phyloP scores from a whole-genome alignment of 2,329 filamentous ascomycete species.

The Cladosporium cucumerinum region DNA sequence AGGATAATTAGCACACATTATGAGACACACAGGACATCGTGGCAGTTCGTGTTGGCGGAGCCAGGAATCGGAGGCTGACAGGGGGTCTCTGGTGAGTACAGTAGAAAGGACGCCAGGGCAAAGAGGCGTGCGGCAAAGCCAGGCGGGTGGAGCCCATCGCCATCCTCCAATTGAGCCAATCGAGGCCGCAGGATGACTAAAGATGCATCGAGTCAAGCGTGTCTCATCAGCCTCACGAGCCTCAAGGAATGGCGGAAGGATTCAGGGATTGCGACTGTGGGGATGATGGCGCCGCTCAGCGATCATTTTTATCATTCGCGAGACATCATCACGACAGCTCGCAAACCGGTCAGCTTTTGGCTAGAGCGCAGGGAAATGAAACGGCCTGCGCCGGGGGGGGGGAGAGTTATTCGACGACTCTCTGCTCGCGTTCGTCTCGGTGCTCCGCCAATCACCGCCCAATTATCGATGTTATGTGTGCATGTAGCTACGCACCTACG shows the following conservation, averaged over 20 bases:
- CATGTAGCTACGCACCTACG: background rate
- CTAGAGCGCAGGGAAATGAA: background rate
- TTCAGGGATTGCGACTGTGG: background rate
- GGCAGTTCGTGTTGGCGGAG: conserved; percentile 3
- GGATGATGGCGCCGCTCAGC: conserved; percentile 1
- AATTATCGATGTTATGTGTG: background rate
- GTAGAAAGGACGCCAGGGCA: background rate
- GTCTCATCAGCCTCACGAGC: background rate
- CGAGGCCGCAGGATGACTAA: conserved; percentile 15
- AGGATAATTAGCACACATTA: background rate
- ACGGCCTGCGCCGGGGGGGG: background rate
- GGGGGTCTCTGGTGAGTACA: background rate
- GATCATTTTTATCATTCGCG: background rate
- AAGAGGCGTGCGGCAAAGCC: conserved; percentile 6
- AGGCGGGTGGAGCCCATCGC: conserved; percentile 6
- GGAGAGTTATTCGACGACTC: background rate
- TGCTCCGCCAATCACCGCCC: background rate
- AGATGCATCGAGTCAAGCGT: conserved; percentile 6
- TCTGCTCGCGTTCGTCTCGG: background rate
- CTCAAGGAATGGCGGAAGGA: conserved; percentile 10
- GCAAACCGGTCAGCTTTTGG: background rate
- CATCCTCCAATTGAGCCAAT: conserved; percentile 3
- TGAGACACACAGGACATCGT: background rate
- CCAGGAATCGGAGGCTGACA: background rate
- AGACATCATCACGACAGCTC: background rate